Percentiles rank a stretch among this genome's conserved stretches.
phyloP scores from a whole-genome alignment of 2,329 filamentous ascomycete species.

The Calonectria honghensis region DNA sequence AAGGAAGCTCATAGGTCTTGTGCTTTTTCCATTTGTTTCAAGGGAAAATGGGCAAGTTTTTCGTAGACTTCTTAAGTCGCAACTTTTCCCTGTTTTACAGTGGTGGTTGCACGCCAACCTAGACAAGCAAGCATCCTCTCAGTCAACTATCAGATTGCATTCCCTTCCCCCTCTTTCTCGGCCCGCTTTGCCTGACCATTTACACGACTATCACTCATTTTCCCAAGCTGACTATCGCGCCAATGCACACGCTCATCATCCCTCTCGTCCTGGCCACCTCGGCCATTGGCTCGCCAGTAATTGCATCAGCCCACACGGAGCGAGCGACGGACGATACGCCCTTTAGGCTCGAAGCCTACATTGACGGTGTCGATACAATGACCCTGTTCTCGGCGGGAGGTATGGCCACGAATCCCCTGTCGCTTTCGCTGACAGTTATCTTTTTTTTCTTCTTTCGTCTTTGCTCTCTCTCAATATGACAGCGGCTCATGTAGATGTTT shows the following conservation, averaged over 20 bases:
- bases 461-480: not conserved
- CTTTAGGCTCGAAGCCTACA: conserved; percentile 38
- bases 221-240: conserved; percentile 10
- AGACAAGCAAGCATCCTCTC: not conserved
- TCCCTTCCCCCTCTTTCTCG: not conserved
- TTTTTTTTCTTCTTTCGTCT: not conserved
- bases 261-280: not conserved
- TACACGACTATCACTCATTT: conserved; percentile 1
- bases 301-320: not conserved
- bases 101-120: not conserved
- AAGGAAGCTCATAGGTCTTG: not conserved
- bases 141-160: conserved; percentile 15
- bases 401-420: conserved; percentile 4
- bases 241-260: conserved; percentile 9
- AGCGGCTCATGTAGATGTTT: not conserved
- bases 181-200: not conserved
- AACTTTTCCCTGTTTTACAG: conserved; percentile 1
- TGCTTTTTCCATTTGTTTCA: not conserved
- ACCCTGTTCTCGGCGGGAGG: conserved; percentile 35
- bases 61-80: not conserved
- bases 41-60: not conserved
- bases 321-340: not conserved
- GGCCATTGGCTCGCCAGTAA: conserved; percentile 9
- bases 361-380: conserved; percentile 28
- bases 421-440: not conserved